Base-by-base conservation (phyloP, 2,329 filamentous ascomycete genomes). In the Ceratocystis eucalypticola region DNA sequence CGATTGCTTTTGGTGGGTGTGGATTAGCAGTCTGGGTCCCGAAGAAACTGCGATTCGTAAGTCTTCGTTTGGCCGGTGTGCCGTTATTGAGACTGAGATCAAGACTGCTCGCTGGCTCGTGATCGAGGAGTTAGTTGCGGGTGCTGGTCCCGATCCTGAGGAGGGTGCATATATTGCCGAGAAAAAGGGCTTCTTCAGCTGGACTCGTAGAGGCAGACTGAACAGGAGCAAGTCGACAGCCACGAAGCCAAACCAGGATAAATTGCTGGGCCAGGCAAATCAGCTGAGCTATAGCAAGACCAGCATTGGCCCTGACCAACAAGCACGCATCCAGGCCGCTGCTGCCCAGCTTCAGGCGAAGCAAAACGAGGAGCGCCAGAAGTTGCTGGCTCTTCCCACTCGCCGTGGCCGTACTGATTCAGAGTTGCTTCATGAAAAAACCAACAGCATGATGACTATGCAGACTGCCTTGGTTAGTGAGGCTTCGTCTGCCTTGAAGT, bases 1-100 rank as follows among this genome's bases (percentile, higher is more conserved):
- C 71, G 93, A 97, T 74, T 88, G 91, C 1, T 99, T 99, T 75
- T 99, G 94, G 94, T 97, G 94, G 93, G 94, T 97, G 3, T 99
- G 94, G 94, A 97, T 99, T 82, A 95, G 86, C 71, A 97, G 93
- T 80, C 78, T 99, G 72, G 91, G 93, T 1, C 88, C 86, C 0
- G 94, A 99, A 72, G 94, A 99, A 77, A 89, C 92, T 0, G 76
- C 85, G 0, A 82, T 87, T 61, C 85, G 94, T 68, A 99, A 99
- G 74, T 88, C 92, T 5, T 91, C 92, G 0, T 99, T 99, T 74
- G 94, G 94, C 46, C 84, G 94, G 69, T 99, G 94, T 72, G 91
- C 94, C 22, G 82, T 99, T 48, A 83, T 97, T 59, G 94, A 99
- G 75, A 97, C 94, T 0, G 80, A 84, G 15, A 94, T 97, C 68